phyloP scores from a whole-genome alignment of 192 early-diverging fungal genomes.

The Backusella westeae region DNA sequence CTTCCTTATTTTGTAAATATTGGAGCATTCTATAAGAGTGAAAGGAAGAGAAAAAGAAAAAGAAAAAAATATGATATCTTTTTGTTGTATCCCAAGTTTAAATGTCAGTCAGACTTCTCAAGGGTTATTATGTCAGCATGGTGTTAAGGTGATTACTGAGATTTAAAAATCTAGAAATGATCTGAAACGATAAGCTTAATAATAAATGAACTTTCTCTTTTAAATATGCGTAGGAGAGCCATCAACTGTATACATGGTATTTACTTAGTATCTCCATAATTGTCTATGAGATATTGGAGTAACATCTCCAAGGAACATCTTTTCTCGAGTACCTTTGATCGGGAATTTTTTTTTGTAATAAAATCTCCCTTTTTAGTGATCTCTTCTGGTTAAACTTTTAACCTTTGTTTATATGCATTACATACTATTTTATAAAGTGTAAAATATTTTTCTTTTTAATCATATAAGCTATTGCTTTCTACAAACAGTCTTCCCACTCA shows the following conservation, averaged over 20 bases:
- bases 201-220: not conserved
- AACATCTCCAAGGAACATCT: not conserved
- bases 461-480: not conserved
- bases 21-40: constrained; percentile 1
- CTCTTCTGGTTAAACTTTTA: no score
- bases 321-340: not conserved
- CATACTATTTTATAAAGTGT: no score
- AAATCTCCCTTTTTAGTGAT: no score
- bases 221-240: no score
- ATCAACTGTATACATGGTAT: no score
- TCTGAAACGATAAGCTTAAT: not conserved
- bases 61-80: not conserved
- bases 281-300: not conserved
- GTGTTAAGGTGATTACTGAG: not conserved
- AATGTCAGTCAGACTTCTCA: not conserved
- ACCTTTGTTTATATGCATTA: no score
- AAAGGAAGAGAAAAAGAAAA: not conserved
- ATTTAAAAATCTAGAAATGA: not conserved
- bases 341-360: not conserved
- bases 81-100: not conserved
- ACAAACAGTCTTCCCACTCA: constrained; percentile 5
- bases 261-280: not conserved
- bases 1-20: constrained; percentile 29
- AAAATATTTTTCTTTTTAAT: no score
- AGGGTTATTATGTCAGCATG: not conserved